These are phyloP conservation scores for Pholiota conissans DNA, from an alignment of 768 basidiomycete genomes.

Conservation along the genomic window DNA sequence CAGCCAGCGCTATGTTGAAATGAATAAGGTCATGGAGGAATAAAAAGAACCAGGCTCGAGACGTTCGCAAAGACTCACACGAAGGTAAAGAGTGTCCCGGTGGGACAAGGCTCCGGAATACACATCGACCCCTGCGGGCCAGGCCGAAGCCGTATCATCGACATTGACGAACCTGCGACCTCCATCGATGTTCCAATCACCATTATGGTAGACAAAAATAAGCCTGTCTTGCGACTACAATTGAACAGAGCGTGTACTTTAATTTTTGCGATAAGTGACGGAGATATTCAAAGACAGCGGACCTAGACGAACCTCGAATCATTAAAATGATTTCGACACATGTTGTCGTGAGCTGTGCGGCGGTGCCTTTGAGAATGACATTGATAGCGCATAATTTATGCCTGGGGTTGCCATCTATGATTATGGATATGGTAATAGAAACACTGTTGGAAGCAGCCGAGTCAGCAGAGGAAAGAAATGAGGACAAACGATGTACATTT, in stretches of 20 bases:
- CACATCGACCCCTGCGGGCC: slow-evolving; percentile 5
- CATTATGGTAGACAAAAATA: slow-evolving; percentile 2
- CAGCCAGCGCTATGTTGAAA: slow-evolving; percentile 2
- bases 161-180: slow-evolving; percentile 1
- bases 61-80: background rate
- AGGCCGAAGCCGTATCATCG: background rate
- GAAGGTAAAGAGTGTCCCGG: background rate
- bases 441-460: background rate
- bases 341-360: slow-evolving; percentile 9
- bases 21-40: background rate
- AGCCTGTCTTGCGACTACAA: background rate
- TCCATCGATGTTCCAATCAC: slow-evolving; percentile 7
- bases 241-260: slow-evolving; percentile 16
- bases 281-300: too few relatives aligned
- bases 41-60: background rate
- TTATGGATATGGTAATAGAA: slow-evolving; percentile 8
- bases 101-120: background rate
- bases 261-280: background rate
- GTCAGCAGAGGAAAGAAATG: background rate
- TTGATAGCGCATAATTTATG: slow-evolving; percentile 2
- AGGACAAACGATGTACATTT: slow-evolving; percentile 4
- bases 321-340: slow-evolving; percentile 13
- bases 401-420: background rate
- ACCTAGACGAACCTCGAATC: background rate
- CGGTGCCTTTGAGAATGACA: slow-evolving; percentile 4